phyloP scores from a whole-genome alignment of 2,329 filamentous ascomycete genomes.

The Aciculosporium take region DNA sequence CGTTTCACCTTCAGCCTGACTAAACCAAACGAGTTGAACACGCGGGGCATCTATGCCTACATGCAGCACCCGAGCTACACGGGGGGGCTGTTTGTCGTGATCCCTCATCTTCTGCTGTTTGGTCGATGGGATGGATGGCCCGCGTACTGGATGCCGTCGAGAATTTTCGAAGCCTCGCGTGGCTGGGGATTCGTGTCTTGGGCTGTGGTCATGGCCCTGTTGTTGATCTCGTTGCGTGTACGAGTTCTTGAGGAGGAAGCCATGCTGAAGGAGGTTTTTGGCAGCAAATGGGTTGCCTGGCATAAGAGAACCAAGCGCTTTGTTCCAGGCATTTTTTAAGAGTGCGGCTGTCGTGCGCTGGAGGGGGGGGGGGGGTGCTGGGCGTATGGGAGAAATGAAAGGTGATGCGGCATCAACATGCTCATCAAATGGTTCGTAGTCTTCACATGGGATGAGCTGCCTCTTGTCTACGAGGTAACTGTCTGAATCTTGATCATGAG shows the following conservation, averaged over 20 bases:
- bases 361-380: neutral
- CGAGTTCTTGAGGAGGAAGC: slow-evolving; percentile 34
- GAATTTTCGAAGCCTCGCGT: slow-evolving; percentile 5
- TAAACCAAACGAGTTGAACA: slow-evolving; percentile 30
- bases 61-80: slow-evolving; percentile 40
- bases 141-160: slow-evolving; percentile 24
- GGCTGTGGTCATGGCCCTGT: neutral
- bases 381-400: no score
- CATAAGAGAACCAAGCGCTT: slow-evolving; percentile 32
- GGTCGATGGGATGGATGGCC: slow-evolving; percentile 23
- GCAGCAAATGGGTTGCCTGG: slow-evolving; percentile 33
- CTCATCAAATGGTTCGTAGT: no score
- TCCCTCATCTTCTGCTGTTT: slow-evolving; percentile 19
- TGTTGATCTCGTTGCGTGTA: slow-evolving; percentile 3
- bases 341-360: neutral
- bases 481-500: no score
- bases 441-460: no score
- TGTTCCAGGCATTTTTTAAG: slow-evolving; percentile 21
- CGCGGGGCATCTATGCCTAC: slow-evolving; percentile 31
- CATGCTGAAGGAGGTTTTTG: slow-evolving; percentile 34
- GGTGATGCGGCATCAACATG: no score
- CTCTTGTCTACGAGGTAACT: no score
- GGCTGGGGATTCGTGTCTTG: slow-evolving; percentile 2
- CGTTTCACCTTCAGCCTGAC: slow-evolving; percentile 40
- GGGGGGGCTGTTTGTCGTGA: slow-evolving; percentile 22